Percentiles rank a stretch among this genome's conserved stretches.
These are phyloP conservation scores for Picea abies DNA, from an alignment of 83 land plant genomes.

Conservation along the genomic window DNA sequence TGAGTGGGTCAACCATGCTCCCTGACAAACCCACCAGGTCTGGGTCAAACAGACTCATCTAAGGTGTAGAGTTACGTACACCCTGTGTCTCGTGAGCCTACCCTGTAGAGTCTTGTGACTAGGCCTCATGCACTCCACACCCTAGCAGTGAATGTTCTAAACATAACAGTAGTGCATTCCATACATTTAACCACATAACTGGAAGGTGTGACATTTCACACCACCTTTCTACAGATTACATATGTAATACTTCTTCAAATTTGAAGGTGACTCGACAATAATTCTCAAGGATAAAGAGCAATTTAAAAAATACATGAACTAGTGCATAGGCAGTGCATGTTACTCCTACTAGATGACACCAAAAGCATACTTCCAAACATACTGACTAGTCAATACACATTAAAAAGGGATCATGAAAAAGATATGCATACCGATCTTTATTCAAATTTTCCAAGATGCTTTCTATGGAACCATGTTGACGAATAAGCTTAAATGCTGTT, in stretches of 20 bases:
- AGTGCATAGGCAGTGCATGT: not conserved
- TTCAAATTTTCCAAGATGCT: conserved; percentile 81
- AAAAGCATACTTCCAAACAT: not conserved
- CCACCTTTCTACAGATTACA: too few species aligned
- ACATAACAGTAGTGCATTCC: too few species aligned
- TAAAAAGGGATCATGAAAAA: conserved; percentile 3
- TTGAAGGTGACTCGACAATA: not conserved
- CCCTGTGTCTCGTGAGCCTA: too few species aligned
- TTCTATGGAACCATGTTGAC: conserved; percentile 92
- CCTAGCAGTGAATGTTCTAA: too few species aligned
- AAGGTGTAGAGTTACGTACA: too few species aligned
- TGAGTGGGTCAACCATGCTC: too few species aligned
- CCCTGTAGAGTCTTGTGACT: too few species aligned
- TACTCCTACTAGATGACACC: not conserved
- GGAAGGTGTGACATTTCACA: too few species aligned
- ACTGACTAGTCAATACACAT: not conserved
- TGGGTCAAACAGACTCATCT: too few species aligned
- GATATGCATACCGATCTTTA: conserved; percentile 67
- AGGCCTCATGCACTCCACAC: too few species aligned
- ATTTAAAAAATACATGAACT: not conserved
- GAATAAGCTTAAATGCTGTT: conserved; percentile 92
- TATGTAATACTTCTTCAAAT: not conserved
- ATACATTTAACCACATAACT: too few species aligned
- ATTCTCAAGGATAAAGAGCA: not conserved
- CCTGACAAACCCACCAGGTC: too few species aligned